phyloP scores from a whole-genome alignment of 257 asterid species.

The Jacaranda copaia region DNA sequence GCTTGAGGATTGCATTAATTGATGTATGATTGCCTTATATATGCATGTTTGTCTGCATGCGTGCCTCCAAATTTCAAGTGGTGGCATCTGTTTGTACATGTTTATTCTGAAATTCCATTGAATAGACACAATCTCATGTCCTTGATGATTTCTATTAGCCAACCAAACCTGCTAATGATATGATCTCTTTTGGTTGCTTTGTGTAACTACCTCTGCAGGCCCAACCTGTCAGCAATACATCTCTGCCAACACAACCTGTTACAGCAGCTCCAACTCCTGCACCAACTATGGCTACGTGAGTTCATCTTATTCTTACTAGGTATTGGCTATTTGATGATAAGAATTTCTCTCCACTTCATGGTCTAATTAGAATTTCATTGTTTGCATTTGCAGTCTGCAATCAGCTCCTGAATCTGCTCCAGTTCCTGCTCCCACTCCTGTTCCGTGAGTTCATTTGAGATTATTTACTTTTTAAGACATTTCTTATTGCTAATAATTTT shows the following conservation, averaged over 20 bases:
- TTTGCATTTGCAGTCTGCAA: slow-evolving; percentile 56
- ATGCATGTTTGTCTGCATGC: neutral
- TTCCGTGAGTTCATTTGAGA: slow-evolving; percentile 53
- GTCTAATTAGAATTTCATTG: slow-evolving; percentile 24
- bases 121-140: neutral
- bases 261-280: slow-evolving; percentile 65
- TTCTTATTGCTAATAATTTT: neutral
- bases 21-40: slow-evolving; percentile 14
- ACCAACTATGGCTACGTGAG: slow-evolving; percentile 62
- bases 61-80: slow-evolving; percentile 23
- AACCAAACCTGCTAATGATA: slow-evolving; percentile 1
- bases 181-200: slow-evolving; percentile 34
- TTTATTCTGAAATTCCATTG: slow-evolving; percentile 1
- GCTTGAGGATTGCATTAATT: slow-evolving; percentile 10
- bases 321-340: slow-evolving; percentile 17
- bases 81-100: neutral
- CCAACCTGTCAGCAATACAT: slow-evolving; percentile 60
- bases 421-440: slow-evolving; percentile 45
- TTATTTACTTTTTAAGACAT: neutral
- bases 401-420: slow-evolving; percentile 67
- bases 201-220: slow-evolving; percentile 42
- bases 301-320: slow-evolving; percentile 36
- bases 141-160: neutral
- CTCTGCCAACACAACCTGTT: slow-evolving; percentile 64
- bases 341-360: neutral